Conservation (phyloP, 1,284 basidiomycete genomes). For the Trichosporon sp. region DNA sequence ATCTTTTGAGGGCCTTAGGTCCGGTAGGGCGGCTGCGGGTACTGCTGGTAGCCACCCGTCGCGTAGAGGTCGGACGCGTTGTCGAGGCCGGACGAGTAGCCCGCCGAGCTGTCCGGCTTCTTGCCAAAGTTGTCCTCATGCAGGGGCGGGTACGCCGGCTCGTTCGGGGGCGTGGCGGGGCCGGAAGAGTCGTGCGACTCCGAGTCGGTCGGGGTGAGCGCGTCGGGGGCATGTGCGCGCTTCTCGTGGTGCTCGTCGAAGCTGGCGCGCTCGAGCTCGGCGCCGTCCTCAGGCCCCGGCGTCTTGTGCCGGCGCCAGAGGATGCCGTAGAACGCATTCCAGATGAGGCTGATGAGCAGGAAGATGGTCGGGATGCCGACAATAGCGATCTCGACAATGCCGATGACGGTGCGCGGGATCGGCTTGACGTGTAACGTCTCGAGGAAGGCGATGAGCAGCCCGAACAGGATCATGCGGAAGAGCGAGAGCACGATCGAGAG, state of each 20-base stretch:
- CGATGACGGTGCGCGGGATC: conserved; percentile 45
- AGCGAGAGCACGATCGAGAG: conserved; percentile 38
- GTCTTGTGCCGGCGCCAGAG: conserved; percentile 41
- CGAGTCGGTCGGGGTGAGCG: not conserved
- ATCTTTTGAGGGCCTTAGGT: too few species aligned
- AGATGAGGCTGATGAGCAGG: conserved; percentile 78
- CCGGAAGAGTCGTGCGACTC: not conserved
- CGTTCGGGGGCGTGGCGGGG: not conserved
- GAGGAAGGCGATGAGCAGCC: conserved; percentile 48
- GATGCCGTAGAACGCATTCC: conserved; percentile 56
- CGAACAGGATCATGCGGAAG: conserved; percentile 43
- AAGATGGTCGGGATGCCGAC: conserved; percentile 46
- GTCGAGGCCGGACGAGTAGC: not conserved
- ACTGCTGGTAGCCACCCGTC: not conserved
- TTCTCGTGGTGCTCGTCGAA: conserved; percentile 8
- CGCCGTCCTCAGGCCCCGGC: conserved; percentile 42
- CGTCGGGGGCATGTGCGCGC: not conserved
- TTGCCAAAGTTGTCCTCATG: not conserved
- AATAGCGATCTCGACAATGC: conserved; percentile 46
- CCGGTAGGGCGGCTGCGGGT: not conserved
- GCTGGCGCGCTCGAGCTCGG: conserved; percentile 33
- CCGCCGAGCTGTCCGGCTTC: not conserved
- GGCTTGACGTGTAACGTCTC: conserved; percentile 36
- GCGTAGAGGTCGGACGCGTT: not conserved
- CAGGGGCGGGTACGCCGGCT: not conserved